Conservation (phyloP, 2,329 filamentous ascomycete genomes). For the Penicillium sp. region DNA sequence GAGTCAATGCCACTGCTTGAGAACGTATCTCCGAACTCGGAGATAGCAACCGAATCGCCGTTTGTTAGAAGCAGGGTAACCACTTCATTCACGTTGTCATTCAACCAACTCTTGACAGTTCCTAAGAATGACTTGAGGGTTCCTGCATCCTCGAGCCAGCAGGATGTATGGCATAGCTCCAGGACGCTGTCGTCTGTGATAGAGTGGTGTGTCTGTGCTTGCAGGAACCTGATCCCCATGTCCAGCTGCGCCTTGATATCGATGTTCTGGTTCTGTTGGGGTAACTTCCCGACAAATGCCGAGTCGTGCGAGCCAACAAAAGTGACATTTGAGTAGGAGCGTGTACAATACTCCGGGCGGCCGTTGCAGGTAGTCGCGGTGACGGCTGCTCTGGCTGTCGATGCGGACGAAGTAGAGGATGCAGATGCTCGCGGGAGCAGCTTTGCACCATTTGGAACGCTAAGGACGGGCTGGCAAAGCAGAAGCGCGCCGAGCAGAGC, state of each 20-base stretch:
- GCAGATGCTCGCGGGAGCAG: constrained; percentile 3
- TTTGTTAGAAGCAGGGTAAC: constrained; percentile 62
- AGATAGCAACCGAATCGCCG: constrained; percentile 43
- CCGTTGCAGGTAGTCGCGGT: constrained; percentile 53
- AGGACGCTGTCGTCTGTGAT: constrained; percentile 47
- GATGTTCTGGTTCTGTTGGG: constrained; percentile 58
- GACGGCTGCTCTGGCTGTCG: background rate
- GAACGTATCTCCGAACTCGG: constrained; percentile 34
- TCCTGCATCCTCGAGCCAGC: constrained; percentile 57
- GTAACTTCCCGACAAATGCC: constrained; percentile 56
- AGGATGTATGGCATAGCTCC: constrained; percentile 62
- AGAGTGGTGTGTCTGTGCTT: constrained; percentile 58
- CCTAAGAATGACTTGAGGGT: constrained; percentile 53
- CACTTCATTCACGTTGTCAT: constrained; percentile 56
- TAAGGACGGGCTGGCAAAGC: background rate
- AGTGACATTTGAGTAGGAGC: constrained; percentile 57
- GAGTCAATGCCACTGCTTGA: constrained; percentile 27
- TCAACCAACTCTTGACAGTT: constrained; percentile 58
- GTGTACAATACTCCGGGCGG: constrained; percentile 51
- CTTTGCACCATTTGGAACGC: background rate
- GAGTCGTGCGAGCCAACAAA: constrained; percentile 62
- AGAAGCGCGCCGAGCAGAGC: constrained; percentile 5
- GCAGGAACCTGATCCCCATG: constrained; percentile 60
- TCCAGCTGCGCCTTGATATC: constrained; percentile 56
- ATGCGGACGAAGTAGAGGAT: constrained; percentile 2